These are phyloP conservation scores for Vanilla planifolia DNA, from an alignment of 106 monocot species.

Conservation along the genomic window DNA sequence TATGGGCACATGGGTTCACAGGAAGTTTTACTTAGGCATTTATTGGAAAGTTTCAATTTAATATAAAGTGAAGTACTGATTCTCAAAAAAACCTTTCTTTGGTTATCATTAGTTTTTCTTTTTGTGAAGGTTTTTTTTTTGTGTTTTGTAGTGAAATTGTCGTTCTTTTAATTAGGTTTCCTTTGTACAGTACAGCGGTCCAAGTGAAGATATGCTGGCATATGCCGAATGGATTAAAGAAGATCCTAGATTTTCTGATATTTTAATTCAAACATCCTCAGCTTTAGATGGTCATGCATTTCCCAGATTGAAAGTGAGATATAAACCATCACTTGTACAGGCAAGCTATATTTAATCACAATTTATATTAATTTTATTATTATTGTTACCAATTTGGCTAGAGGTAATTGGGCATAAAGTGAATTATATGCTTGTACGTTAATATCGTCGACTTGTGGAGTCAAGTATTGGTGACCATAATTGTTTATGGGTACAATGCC, in stretches of 20 bases:
- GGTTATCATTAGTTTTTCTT: background rate
- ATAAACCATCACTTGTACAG: constrained; percentile 99
- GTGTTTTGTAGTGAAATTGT: background rate
- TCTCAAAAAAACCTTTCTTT: background rate
- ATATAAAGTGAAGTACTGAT: background rate
- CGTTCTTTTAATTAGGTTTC: background rate
- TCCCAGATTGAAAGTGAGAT: constrained; percentile 86
- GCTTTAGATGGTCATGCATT: constrained; percentile 80
- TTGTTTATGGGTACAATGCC: too few relatives aligned
- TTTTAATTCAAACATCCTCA: constrained; percentile 78
- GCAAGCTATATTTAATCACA: constrained; percentile 49
- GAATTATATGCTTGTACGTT: too few relatives aligned
- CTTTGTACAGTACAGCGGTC: constrained; percentile 89
- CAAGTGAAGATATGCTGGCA: constrained; percentile 63
- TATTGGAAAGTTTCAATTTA: background rate
- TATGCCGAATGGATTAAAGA: constrained; percentile 82
- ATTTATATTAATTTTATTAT: too few relatives aligned
- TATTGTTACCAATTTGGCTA: too few relatives aligned
- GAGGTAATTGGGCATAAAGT: too few relatives aligned
- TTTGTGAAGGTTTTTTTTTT: background rate
- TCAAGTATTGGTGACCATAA: too few relatives aligned
- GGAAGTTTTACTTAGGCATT: background rate
- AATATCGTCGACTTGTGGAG: too few relatives aligned
- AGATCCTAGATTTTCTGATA: constrained; percentile 70
- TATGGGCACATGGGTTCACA: background rate